Evolutionary conservation across 140 eudicot species (phyloP).

Genomic region (Erigeron philadelphicus): DNA sequence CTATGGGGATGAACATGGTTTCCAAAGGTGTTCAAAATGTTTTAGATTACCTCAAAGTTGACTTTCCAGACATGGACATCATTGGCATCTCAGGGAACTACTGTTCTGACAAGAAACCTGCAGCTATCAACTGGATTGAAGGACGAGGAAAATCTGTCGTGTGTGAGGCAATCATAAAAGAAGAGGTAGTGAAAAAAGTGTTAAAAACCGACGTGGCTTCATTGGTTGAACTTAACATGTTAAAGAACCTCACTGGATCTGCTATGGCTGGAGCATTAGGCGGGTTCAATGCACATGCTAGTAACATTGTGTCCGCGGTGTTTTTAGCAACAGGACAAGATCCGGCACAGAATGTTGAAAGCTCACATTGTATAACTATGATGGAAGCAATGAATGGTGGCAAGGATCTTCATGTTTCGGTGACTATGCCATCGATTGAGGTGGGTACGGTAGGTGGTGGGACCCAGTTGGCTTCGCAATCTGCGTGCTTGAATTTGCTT

Average conservation of each 20-base stretch:
- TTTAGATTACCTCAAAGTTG: constrained; percentile 21
- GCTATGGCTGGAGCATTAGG: constrained; percentile 38
- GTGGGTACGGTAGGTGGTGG: constrained; percentile 37
- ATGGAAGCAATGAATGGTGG: constrained; percentile 34
- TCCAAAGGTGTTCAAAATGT: constrained; percentile 28
- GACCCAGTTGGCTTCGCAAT: constrained; percentile 30
- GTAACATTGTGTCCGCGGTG: constrained; percentile 31
- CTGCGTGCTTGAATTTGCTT: constrained; percentile 30
- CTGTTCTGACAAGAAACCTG: constrained; percentile 33
- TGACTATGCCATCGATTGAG: constrained; percentile 34
- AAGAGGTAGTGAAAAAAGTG: constrained; percentile 28
- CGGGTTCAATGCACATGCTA: constrained; percentile 35
- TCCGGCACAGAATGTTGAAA: constrained; percentile 28
- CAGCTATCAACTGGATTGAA: constrained; percentile 35
- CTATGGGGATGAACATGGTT: constrained; percentile 35
- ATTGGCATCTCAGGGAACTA: constrained; percentile 30
- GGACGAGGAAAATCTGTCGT: constrained; percentile 35
- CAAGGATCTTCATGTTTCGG: constrained; percentile 31
- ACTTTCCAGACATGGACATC: constrained; percentile 32
- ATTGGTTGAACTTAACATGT: constrained; percentile 31
- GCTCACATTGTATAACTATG: constrained; percentile 37
- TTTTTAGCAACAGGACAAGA: constrained; percentile 26
- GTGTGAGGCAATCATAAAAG: constrained; percentile 28
- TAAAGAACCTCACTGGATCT: constrained; percentile 34
- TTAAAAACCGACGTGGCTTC: constrained; percentile 21